phyloP scores from a whole-genome alignment of 768 basidiomycete species.

The Tricholoma furcatifolium region DNA sequence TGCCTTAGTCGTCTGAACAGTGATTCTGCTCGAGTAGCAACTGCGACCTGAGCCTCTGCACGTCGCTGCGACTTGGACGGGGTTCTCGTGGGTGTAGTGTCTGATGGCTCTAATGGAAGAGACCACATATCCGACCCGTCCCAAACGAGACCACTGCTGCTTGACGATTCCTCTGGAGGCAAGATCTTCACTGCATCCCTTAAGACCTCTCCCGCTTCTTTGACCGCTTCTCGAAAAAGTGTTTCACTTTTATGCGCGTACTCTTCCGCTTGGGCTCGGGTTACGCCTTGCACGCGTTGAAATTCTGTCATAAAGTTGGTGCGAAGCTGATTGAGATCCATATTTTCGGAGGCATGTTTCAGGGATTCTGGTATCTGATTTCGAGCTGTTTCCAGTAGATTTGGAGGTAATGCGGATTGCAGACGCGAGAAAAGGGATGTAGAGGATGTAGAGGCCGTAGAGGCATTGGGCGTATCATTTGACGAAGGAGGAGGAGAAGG shows the following conservation, averaged over 20 bases:
- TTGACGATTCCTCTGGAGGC: slow-evolving; percentile 62
- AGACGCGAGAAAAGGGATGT: slow-evolving; percentile 61
- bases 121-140: slow-evolving; percentile 89
- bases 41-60: slow-evolving; percentile 47
- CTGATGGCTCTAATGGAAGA: slow-evolving; percentile 46
- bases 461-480: slow-evolving; percentile 11
- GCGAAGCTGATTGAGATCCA: slow-evolving; percentile 71
- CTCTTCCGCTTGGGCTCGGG: slow-evolving; percentile 77
- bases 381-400: slow-evolving; percentile 67
- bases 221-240: slow-evolving; percentile 64
- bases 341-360: slow-evolving; percentile 56
- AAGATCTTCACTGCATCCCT: slow-evolving; percentile 91
- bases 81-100: slow-evolving; percentile 5
- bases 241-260: slow-evolving; percentile 76
- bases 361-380: slow-evolving; percentile 66
- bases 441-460: slow-evolving; percentile 19
- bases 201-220: slow-evolving; percentile 78
- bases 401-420: slow-evolving; percentile 73
- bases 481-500: slow-evolving; percentile 9
- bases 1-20: slow-evolving; percentile 70
- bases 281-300: slow-evolving; percentile 72
- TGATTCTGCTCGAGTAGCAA: slow-evolving; percentile 74
- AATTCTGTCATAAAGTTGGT: slow-evolving; percentile 63
- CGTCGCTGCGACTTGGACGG: slow-evolving; percentile 16
- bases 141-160: slow-evolving; percentile 55